These are phyloP conservation scores for Gnomoniopsis smithogilvyi DNA, from an alignment of 2,329 filamentous ascomycete species.

Conservation along the genomic window DNA sequence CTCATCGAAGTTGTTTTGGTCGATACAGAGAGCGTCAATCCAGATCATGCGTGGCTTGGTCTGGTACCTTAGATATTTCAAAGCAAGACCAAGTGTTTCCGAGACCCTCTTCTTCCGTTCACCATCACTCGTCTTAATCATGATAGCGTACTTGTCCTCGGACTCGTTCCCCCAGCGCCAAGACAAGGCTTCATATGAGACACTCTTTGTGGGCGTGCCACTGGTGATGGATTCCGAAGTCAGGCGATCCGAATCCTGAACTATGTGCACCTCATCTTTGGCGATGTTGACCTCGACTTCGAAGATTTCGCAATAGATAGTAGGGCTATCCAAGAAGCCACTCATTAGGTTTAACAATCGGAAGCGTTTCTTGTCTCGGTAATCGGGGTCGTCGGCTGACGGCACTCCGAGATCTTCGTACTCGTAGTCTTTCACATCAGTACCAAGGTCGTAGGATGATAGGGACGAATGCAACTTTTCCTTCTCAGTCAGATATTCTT, in stretches of 20 bases:
- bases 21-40: conserved; percentile 34
- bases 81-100: conserved; percentile 2
- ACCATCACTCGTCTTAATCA: neutral
- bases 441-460: neutral
- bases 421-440: neutral
- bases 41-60: conserved; percentile 24
- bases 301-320: too few relatives aligned
- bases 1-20: conserved; percentile 27
- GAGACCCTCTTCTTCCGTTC: neutral
- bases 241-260: too few relatives aligned
- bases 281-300: too few relatives aligned
- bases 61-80: conserved; percentile 15
- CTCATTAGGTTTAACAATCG: too few relatives aligned
- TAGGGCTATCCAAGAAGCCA: too few relatives aligned
- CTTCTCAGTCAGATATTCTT: too few relatives aligned
- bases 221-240: too few relatives aligned
- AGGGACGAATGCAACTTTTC: neutral
- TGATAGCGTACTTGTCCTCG: neutral
- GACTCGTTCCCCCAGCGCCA: conserved; percentile 5
- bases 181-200: conserved; percentile 3
- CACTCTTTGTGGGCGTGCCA: too few relatives aligned
- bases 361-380: too few relatives aligned
- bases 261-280: too few relatives aligned
- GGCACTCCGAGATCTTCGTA: neutral
- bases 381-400: too few relatives aligned